Base-by-base conservation (phyloP, 2,329 filamentous ascomycete genomes). In the Fusarium temperatum region DNA sequence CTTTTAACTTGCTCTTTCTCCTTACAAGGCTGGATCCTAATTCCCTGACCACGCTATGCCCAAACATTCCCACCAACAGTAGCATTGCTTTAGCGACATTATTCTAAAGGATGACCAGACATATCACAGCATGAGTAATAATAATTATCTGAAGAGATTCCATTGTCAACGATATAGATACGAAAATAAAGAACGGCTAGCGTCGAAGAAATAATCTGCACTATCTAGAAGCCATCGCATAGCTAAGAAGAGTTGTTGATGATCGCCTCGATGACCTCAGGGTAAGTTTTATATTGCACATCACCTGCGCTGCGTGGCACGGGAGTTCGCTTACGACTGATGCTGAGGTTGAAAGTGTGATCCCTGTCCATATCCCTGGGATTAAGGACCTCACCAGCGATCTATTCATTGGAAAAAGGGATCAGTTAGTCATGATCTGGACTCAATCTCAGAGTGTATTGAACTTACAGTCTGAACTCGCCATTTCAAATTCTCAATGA, bases 361-460 rank as follows among this genome's bases (percentile, higher is more conserved):
- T 44, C 0, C 1, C 0, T 24, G 0, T 6, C 41, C 41, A 44
- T 44, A 0, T 44, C 6, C 41, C 41, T 44, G 2, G 41, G 41
- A 18, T 44, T 5, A 7, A 44, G 41, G n/a, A 44, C n/a, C 15
- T 44, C 41, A 5, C 41, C 41, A 44, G 6, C 15, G 0, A 44
- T 2, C 41, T 44, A 2, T 44, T 24, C 2, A 18, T 24, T 6
- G 24, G 24, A 24, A 24, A 24, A 24, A 24, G 24, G 24, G 24
- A 24, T 24, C 24, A 24, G 24, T 24, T 24, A 24, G 24, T 24
- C 24, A 24, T 24, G 24, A 24, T 24, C 24, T 24, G 24, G 24
- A 24, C 24, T 24, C 24, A 24, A 24, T 24, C 24, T 24, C 24
- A 24, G 24, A 24, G 24, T 24, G 24, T 24, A 24, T 24, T 24